These are phyloP conservation scores for Aspergillus viridinutans DNA, from an alignment of 2,329 filamentous ascomycete species.

Conservation along the genomic window DNA sequence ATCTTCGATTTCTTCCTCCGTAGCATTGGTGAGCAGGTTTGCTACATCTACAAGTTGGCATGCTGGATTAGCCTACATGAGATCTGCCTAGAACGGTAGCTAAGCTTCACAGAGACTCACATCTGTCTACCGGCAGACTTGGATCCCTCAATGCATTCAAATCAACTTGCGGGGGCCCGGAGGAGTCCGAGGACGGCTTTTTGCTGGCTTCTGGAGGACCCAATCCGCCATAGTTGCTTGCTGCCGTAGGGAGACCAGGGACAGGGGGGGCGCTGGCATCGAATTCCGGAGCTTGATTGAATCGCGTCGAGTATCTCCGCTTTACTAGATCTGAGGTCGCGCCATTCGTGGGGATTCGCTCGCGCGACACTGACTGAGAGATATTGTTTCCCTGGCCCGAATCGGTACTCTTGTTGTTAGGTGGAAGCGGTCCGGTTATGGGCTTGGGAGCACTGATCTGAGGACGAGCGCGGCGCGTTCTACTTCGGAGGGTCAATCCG, in stretches of 20 bases:
- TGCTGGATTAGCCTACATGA: slow-evolving; percentile 15
- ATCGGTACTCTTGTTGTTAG: slow-evolving; percentile 34
- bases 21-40: slow-evolving; percentile 72
- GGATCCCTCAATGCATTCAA: slow-evolving; percentile 75
- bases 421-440: slow-evolving; percentile 43
- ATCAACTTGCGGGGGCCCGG: slow-evolving; percentile 65
- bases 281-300: slow-evolving; percentile 70
- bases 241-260: slow-evolving; percentile 60
- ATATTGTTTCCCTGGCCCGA: slow-evolving; percentile 27
- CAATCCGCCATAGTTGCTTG: slow-evolving; percentile 55
- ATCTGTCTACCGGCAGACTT: slow-evolving; percentile 73
- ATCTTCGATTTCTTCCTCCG: slow-evolving; percentile 78
- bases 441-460: slow-evolving; percentile 59
- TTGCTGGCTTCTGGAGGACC: slow-evolving; percentile 42
- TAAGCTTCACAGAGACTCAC: slow-evolving; percentile 41
- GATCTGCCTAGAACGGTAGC: background rate
- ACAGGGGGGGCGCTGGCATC: slow-evolving; percentile 65
- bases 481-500: slow-evolving; percentile 61
- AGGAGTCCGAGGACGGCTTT: slow-evolving; percentile 51
- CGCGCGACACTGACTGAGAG: slow-evolving; percentile 29
- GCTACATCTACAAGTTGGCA: slow-evolving; percentile 40
- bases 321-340: slow-evolving; percentile 82
- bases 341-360: slow-evolving; percentile 43
- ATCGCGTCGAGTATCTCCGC: slow-evolving; percentile 87
- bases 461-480: slow-evolving; percentile 48